These are phyloP conservation scores for Cladosporium halotolerans DNA, from an alignment of 2,329 filamentous ascomycete genomes.

Conservation along the genomic window DNA sequence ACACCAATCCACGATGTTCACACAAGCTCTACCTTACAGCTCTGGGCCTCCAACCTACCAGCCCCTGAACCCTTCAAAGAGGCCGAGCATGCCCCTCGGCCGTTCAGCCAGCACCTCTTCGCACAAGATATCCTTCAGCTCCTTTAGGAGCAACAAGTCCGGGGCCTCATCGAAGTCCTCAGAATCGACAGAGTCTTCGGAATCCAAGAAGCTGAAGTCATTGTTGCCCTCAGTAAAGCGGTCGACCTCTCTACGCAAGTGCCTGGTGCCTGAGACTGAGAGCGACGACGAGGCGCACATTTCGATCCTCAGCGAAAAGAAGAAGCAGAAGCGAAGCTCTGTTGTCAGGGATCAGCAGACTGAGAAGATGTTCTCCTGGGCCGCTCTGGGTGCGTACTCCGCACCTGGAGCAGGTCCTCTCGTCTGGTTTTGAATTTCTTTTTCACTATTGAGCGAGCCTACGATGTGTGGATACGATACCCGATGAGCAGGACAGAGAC, in stretches of 20 bases:
- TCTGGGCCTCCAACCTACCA: background rate
- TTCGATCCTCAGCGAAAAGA: background rate
- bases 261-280: too few relatives aligned
- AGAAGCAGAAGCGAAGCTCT: background rate
- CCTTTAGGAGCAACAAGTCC: background rate
- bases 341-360: background rate
- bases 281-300: background rate
- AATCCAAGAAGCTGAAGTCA: background rate
- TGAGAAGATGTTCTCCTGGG: background rate
- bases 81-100: background rate
- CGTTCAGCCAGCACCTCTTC: background rate
- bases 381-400: background rate
- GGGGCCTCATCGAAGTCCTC: background rate
- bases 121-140: background rate
- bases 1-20: background rate
- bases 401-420: background rate
- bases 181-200: background rate
- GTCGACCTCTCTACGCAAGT: background rate
- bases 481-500: too few relatives aligned
- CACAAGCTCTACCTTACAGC: background rate
- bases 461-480: too few relatives aligned
- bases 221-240: background rate
- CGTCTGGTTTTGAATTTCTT: background rate
- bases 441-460: too few relatives aligned
- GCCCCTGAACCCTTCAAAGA: background rate